Base-by-base conservation (phyloP, 2,329 filamentous ascomycete species). In the Trichoderma hamatum region DNA sequence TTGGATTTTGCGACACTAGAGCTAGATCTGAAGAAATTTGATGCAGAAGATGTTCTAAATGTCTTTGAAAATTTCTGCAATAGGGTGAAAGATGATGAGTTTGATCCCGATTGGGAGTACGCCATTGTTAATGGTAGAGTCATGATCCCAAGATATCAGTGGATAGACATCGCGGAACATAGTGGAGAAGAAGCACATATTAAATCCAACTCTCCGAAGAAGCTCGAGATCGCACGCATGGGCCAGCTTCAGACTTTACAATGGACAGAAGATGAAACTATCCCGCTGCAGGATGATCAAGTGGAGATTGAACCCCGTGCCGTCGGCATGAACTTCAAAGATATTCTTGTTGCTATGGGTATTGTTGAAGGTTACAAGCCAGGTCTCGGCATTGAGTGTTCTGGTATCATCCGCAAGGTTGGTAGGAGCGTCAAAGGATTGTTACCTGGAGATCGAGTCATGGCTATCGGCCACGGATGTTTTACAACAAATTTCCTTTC, bases 361-460 rank as follows among this genome's bases (percentile, higher is more conserved):
- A 51, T 67, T 16, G 52, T 67, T 11, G 36, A 60, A 21, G 52
- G 51, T 14, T 34, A 55, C 26, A 60, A 72, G 49, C 64, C 70
- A n/a, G 67, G 46, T 4, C 70, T 77, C 0, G 76, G 76, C 16
- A 70, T 74, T 14, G 81, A 82, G 69, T 73, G 71, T 10, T 71
- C 75, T 13, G 76, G 75, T 11, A 64, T 75, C 13, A 70, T 76
- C 13, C 70, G 52, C 3, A 62, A 62, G 16, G 58, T 71, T 1
- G 73, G 73, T 24, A n/a, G 73, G 0, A 26, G 10, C 11, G 72
- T 72, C 3, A 46, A 67, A 2, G 21, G 58, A 3, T 71, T 81
- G 10, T 61, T 68, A 0, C 39, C 74, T 0, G 81, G 81, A 9
- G 80, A 82, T 58, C 75, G 78, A 0, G 81, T 82, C 7, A 75